Evolutionary conservation across 2,329 filamentous ascomycete genomes (phyloP), one percentile per base, ranked within the genome.

Genomic region (Calonectria montana): DNA sequence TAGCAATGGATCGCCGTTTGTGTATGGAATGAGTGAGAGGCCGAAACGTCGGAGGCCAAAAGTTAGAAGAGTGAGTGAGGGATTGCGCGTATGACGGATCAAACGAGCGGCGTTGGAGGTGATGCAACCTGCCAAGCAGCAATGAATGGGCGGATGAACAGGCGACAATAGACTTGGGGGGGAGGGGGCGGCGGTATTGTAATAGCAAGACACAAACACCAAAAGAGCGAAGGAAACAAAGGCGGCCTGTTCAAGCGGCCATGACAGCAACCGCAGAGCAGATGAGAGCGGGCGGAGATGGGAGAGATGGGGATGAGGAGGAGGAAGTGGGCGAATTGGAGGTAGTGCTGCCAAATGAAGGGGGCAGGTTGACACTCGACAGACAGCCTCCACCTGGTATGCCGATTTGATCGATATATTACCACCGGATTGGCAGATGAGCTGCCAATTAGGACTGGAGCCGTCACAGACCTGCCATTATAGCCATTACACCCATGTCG

Each of bases 201-300:
- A 76, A 79, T 73, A 72, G 39, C 50, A 23, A 18, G 18, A 37
- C 31, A 57, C n/a, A n/a, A n/a, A n/a, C 55, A 76, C 31, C 9
- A 35, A 77, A 62, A 70, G 75, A 78, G 29, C 41, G 71, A 77
- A 65, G 70, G 70, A 73, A 77, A 59, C 69, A 65, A 65, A 53
- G 37, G 45, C 57, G 57, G 43, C 55, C 66, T 71, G 59, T 69
- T 65, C 29, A 61, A 18, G 31, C 41, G 65, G 64, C 71, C 69
- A 74, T 69, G 67, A 69, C 71, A 76, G 72, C 72, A 76, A 73
- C 72, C 41, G 70, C 45, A 53, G 63, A 65, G 43, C 53, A 39
- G 75, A 75, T 72, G 66, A 57, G 59, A 73, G 71, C 53, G 39
- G 69, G 68, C 65, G 73, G 73, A 79, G 70, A 73, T 43, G 70